A percentile compares a stretch with the other conserved stretches of the same genome.
Evolutionary conservation across 495 filamentous ascomycete genomes (phyloP).

Genomic region (Penicillium nucicola): DNA sequence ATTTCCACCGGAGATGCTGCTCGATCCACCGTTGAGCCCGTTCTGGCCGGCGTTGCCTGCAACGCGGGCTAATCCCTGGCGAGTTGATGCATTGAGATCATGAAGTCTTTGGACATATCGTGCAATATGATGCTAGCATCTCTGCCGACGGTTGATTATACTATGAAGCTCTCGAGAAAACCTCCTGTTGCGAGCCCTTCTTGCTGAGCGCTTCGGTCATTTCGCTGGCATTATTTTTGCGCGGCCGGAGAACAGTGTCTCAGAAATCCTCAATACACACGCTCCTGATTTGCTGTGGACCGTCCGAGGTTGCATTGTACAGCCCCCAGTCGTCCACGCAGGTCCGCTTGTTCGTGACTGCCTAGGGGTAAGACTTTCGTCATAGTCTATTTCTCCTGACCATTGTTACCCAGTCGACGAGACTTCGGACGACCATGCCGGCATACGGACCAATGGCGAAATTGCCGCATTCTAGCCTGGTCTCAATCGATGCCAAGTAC

Average conservation of each 20-base stretch:
- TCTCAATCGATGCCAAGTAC: background rate
- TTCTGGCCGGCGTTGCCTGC: background rate
- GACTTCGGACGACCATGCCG: background rate
- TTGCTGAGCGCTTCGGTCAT: background rate
- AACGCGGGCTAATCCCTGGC: background rate
- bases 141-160: background rate
- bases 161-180: background rate
- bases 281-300: background rate
- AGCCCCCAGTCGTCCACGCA: background rate
- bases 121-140: background rate
- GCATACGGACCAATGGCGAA: conserved; percentile 8
- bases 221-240: background rate
- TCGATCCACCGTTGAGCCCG: background rate
- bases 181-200: background rate
- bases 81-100: background rate
- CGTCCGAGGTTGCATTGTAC: conserved; percentile 1
- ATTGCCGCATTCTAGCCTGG: background rate
- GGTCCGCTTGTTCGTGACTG: background rate
- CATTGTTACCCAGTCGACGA: background rate
- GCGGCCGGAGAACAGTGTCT: background rate
- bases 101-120: background rate
- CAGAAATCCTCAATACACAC: background rate
- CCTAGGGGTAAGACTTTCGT: conserved; percentile 1
- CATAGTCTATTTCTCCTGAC: conserved; percentile 3
- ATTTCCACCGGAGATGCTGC: conserved; percentile 17